These are phyloP conservation scores for Pseudocercospora musae DNA, from an alignment of 2,329 filamentous ascomycete genomes.

Conservation along the genomic window DNA sequence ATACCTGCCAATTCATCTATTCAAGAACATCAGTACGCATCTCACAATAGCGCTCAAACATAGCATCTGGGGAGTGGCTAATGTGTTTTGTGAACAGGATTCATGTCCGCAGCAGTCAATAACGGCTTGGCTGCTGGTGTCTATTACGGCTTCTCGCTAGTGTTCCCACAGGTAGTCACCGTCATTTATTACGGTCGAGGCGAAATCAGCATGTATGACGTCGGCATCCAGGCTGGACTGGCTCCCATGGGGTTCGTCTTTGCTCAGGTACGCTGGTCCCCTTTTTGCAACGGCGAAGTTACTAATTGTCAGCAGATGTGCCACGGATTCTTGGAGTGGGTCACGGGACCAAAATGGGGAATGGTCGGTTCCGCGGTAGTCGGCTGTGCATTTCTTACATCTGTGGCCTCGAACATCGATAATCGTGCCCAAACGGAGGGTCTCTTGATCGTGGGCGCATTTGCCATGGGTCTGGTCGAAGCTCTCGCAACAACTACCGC, in stretches of 20 bases:
- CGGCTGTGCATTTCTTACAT: conserved; percentile 18
- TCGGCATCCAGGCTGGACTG: conserved; percentile 24
- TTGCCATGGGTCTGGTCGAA: conserved; percentile 24
- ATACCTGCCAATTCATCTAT: conserved; percentile 26
- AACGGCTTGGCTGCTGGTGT: conserved; percentile 23
- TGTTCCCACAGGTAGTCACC: conserved; percentile 25
- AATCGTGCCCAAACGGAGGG: conserved; percentile 20
- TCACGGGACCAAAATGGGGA: conserved; percentile 24
- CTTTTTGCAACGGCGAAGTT: too few relatives aligned
- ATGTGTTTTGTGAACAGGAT: not conserved
- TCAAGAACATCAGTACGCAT: conserved; percentile 21
- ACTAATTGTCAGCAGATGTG: conserved; percentile 12
- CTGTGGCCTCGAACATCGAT: conserved; percentile 19
- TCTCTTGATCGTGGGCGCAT: conserved; percentile 20
- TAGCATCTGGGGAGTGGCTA: not conserved
- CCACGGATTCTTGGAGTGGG: conserved; percentile 25
- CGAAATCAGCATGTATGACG: conserved; percentile 25
- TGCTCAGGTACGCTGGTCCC: conserved; percentile 16
- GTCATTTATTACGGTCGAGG: conserved; percentile 23
- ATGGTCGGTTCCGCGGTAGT: conserved; percentile 25
- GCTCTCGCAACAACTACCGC: conserved; percentile 23
- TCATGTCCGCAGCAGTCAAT: conserved; percentile 22
- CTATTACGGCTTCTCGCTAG: conserved; percentile 25
- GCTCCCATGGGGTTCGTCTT: conserved; percentile 26
- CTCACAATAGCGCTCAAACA: not conserved